Percentiles rank a stretch among this genome's conserved stretches.
Evolutionary conservation across 495 filamentous ascomycete species (phyloP).

Genomic region (Neurospora sp.): DNA sequence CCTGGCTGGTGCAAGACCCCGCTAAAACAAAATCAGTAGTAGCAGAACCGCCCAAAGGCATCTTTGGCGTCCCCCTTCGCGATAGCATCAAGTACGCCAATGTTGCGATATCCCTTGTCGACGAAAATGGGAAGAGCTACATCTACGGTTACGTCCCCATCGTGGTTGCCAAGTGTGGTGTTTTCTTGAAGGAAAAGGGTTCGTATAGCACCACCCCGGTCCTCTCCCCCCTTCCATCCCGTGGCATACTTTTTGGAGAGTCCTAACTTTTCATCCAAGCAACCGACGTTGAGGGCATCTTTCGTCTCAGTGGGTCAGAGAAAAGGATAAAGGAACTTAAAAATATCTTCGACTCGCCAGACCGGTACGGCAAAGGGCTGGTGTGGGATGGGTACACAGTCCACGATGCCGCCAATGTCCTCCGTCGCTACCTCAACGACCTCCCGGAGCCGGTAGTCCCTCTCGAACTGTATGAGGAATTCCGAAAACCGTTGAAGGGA

Average conservation of each 20-base stretch:
- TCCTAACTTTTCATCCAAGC: conserved; percentile 41
- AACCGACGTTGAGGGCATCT: conserved; percentile 94
- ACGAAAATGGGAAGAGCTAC: conserved; percentile 83
- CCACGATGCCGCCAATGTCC: conserved; percentile 95
- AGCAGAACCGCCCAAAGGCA: conserved; percentile 40
- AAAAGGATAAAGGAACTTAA: conserved; percentile 97
- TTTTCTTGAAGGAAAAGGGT: conserved; percentile 99
- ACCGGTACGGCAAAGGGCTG: conserved; percentile 91
- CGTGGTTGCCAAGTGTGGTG: conserved; percentile 96
- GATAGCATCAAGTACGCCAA: conserved; percentile 97
- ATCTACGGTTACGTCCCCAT: conserved; percentile 99
- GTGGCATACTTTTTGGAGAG: conserved; percentile 14
- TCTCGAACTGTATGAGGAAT: conserved; percentile 83
- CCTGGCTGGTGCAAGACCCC: conserved; percentile 1
- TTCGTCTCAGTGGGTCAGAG: conserved; percentile 90
- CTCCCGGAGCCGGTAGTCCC: conserved; percentile 94
- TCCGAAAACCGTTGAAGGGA: conserved; percentile 72
- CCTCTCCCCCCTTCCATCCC: not conserved
- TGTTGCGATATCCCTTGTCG: conserved; percentile 91
- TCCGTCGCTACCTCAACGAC: conserved; percentile 90
- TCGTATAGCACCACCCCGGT: conserved; percentile 17
- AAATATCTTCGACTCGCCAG: conserved; percentile 84
- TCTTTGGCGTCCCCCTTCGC: conserved; percentile 91
- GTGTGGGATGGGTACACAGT: conserved; percentile 98
- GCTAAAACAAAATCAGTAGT: conserved; percentile 13